Evolutionary conservation across 2,329 filamentous ascomycete genomes (phyloP).

Genomic region (Aspergillus felis): DNA sequence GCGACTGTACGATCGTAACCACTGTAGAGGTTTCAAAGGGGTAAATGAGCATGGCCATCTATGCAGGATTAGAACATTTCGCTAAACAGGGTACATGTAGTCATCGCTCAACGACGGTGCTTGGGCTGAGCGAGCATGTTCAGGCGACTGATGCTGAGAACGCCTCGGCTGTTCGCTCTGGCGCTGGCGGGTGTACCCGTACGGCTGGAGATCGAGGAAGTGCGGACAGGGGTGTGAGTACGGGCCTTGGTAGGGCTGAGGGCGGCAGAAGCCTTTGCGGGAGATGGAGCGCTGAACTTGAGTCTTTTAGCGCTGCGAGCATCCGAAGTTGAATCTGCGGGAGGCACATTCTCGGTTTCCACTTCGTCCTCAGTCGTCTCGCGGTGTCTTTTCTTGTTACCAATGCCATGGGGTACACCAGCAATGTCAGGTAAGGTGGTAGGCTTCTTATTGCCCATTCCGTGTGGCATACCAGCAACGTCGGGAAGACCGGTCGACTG

Average conservation of each 20-base stretch:
- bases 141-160: constrained; percentile 44
- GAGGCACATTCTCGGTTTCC: constrained; percentile 32
- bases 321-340: constrained; percentile 17
- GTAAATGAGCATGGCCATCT: constrained; percentile 3
- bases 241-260: constrained; percentile 35
- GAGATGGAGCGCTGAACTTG: constrained; percentile 28
- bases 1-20: neutral
- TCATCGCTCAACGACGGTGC: constrained; percentile 25
- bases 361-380: constrained; percentile 28
- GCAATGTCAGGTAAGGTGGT: constrained; percentile 17
- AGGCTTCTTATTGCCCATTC: constrained; percentile 35
- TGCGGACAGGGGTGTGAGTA: constrained; percentile 29
- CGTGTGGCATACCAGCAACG: constrained; percentile 35
- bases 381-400: constrained; percentile 39
- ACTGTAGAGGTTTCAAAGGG: neutral
- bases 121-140: constrained; percentile 48
- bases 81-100: constrained; percentile 1
- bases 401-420: constrained; percentile 35
- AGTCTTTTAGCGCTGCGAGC: constrained; percentile 35
- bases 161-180: constrained; percentile 25
- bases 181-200: constrained; percentile 28
- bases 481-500: constrained; percentile 22
- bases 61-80: constrained; percentile 7
- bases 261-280: constrained; percentile 14
- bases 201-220: constrained; percentile 12